phyloP scores from a whole-genome alignment of 148 eudicot species.

The Fallopia convolvulus region DNA sequence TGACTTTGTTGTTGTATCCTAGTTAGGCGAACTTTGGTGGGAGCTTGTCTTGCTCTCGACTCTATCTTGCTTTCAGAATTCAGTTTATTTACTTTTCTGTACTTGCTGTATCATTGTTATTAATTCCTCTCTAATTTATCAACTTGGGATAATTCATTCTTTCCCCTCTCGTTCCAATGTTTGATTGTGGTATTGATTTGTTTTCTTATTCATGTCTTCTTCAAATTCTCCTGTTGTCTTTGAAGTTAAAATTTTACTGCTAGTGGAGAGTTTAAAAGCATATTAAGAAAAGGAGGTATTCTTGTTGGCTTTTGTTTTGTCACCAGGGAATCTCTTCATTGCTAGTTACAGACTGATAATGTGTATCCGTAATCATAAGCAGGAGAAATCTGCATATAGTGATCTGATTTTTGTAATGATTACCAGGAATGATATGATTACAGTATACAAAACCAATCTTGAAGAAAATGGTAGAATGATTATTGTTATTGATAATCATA shows the following conservation, averaged over 20 bases:
- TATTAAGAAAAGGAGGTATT: not conserved
- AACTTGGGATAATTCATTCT: not conserved
- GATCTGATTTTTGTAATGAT: conserved; percentile 1
- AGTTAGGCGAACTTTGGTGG: conserved; percentile 5
- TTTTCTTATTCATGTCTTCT: not conserved
- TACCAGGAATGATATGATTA: not conserved
- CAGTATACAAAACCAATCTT: not conserved
- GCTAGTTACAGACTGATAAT: not conserved
- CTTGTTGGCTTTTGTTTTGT: not conserved
- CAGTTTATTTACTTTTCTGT: not conserved
- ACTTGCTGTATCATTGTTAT: not conserved
- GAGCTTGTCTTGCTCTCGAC: not conserved
- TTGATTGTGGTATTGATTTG: not conserved
- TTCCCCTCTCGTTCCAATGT: not conserved
- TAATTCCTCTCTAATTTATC: not conserved
- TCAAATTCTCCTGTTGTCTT: not conserved
- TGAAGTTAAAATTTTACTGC: not conserved
- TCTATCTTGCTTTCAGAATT: not conserved
- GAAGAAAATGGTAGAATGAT: not conserved
- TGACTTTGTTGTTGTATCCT: conserved; percentile 3
- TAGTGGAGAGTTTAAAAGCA: not conserved
- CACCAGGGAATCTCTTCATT: conserved; percentile 5
- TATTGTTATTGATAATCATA: not conserved
- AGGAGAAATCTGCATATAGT: not conserved
- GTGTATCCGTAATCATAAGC: conserved; percentile 2